phyloP scores from a whole-genome alignment of 2,329 filamentous ascomycete species.

The Fusarium sp. region DNA sequence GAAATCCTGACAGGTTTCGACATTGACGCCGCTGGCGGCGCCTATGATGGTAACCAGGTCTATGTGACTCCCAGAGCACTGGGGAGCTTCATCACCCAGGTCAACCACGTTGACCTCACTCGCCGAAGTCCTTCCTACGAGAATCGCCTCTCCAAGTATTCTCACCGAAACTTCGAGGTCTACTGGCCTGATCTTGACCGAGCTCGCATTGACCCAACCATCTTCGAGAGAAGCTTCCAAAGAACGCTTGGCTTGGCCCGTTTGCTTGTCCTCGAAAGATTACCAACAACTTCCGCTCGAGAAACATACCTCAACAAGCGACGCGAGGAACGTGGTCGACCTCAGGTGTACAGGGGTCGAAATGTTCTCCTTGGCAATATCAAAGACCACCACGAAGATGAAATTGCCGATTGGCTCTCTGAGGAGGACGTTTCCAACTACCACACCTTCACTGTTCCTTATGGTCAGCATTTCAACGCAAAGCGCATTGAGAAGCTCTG shows the following conservation, averaged over 20 bases:
- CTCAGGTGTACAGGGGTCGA: slow-evolving; percentile 59
- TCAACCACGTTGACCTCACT: slow-evolving; percentile 83
- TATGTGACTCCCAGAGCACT: slow-evolving; percentile 83
- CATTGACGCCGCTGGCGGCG: slow-evolving; percentile 85
- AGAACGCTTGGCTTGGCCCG: slow-evolving; percentile 82
- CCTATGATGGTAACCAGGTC: slow-evolving; percentile 84
- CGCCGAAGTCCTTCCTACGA: slow-evolving; percentile 89
- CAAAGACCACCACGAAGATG: slow-evolving; percentile 82
- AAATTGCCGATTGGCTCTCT: slow-evolving; percentile 85
- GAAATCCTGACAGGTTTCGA: slow-evolving; percentile 92
- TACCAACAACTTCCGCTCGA: slow-evolving; percentile 76
- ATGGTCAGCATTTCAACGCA: slow-evolving; percentile 71
- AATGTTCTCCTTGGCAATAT: slow-evolving; percentile 71
- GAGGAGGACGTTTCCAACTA: slow-evolving; percentile 84
- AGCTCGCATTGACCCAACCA: slow-evolving; percentile 83
- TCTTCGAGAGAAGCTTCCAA: slow-evolving; percentile 84
- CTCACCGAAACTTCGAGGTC: slow-evolving; percentile 85
- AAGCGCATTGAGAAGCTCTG: slow-evolving; percentile 84
- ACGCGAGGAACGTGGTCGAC: slow-evolving; percentile 78
- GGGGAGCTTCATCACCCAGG: slow-evolving; percentile 83
- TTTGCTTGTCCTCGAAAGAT: slow-evolving; percentile 81
- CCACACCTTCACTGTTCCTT: slow-evolving; percentile 80
- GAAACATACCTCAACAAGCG: slow-evolving; percentile 79
- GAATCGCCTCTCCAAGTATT: slow-evolving; percentile 87
- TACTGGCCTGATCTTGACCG: slow-evolving; percentile 83